Percentiles rank a stretch among this genome's conserved stretches.
phyloP scores from a whole-genome alignment of 208 protist species.

The Crithidia acanthocephali region DNA sequence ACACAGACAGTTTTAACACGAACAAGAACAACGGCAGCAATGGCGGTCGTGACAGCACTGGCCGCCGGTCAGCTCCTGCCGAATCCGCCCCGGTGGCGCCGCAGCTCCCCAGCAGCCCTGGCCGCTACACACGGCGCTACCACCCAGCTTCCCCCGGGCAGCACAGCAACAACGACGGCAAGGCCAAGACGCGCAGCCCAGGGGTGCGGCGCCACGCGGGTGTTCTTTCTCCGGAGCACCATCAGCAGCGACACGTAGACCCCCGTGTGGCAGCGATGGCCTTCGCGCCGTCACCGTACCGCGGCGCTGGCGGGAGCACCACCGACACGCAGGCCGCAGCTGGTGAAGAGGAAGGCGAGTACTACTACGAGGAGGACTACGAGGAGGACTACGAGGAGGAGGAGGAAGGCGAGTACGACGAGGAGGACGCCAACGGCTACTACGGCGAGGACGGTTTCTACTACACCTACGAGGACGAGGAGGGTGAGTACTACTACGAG shows the following conservation, averaged over 20 bases:
- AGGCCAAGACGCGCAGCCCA: not conserved
- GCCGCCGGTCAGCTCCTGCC: not conserved
- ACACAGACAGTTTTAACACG: too few species aligned
- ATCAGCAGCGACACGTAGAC: not conserved
- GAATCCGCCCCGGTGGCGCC: not conserved
- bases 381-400: slow-evolving; percentile 24
- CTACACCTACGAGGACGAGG: slow-evolving; percentile 37
- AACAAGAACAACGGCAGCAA: not conserved
- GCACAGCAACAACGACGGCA: not conserved
- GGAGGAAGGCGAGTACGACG: slow-evolving; percentile 29
- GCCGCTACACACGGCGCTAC: not conserved
- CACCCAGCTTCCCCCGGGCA: not conserved
- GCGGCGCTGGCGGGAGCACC: not conserved
- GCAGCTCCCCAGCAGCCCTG: not conserved
- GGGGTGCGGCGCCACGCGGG: not conserved
- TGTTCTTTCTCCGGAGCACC: too few species aligned
- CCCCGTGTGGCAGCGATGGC: not conserved
- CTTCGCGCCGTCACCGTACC: not conserved
- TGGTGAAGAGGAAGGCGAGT: slow-evolving; percentile 29
- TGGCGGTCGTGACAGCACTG: not conserved
- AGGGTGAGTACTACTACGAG: slow-evolving; percentile 27
- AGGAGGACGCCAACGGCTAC: slow-evolving; percentile 36
- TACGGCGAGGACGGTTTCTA: slow-evolving; percentile 40
- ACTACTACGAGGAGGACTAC: slow-evolving; percentile 14
- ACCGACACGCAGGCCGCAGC: not conserved